Evolutionary conservation across 768 basidiomycete genomes (phyloP).

Genomic region (Pulveroboletus sp.): DNA sequence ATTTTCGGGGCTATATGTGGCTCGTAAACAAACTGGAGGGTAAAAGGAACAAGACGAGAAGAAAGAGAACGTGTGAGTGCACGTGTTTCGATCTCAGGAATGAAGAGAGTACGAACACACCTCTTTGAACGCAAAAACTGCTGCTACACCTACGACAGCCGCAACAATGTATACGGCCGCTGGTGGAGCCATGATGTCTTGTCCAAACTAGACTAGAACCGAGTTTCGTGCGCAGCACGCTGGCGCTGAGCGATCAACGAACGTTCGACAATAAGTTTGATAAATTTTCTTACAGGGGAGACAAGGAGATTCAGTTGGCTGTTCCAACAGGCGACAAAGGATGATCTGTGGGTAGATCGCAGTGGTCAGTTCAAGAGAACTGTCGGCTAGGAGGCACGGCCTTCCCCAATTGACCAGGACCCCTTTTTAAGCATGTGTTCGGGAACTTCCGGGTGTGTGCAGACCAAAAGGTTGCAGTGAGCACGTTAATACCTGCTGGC

Average conservation of each 20-base stretch:
- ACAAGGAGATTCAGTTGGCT: neutral
- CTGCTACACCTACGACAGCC: constrained; percentile 47
- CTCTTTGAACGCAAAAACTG: constrained; percentile 54
- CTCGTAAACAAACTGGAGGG: constrained; percentile 57
- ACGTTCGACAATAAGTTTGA: neutral
- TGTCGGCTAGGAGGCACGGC: neutral
- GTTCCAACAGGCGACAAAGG: neutral
- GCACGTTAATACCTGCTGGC: too few relatives aligned
- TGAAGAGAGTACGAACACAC: constrained; percentile 32
- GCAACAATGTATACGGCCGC: constrained; percentile 47
- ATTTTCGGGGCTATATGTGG: constrained; percentile 62
- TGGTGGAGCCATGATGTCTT: constrained; percentile 23
- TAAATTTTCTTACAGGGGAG: neutral
- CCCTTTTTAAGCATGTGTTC: constrained; percentile 10
- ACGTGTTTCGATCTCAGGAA: constrained; percentile 8
- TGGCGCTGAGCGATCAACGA: neutral
- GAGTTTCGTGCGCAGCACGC: constrained; percentile 12
- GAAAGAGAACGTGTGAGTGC: constrained; percentile 16
- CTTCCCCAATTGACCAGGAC: constrained; percentile 12
- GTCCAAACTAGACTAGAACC: constrained; percentile 4
- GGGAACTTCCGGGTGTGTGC: neutral
- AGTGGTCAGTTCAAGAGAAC: constrained; percentile 1
- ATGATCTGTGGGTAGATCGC: neutral
- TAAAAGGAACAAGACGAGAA: neutral
- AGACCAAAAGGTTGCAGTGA: too few relatives aligned